phyloP scores from a whole-genome alignment of 2,329 filamentous ascomycete species.

The Dactylellina sp. region DNA sequence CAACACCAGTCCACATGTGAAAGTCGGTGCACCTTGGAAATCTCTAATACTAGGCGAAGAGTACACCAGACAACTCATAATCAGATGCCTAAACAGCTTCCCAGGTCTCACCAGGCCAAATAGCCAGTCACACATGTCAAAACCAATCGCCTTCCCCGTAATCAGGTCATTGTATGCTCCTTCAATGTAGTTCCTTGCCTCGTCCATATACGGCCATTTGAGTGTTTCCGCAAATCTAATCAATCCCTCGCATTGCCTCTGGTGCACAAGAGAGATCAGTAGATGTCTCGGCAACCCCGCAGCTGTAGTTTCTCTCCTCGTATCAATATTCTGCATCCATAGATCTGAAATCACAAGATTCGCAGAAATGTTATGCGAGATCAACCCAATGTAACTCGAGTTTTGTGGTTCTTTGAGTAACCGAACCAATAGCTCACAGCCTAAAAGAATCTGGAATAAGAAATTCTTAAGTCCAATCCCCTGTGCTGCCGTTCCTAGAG shows the following conservation, averaged over 20 bases:
- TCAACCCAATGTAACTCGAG: conserved; percentile 36
- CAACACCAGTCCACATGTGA: conserved; percentile 43
- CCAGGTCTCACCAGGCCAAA: conserved; percentile 53
- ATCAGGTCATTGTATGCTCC: conserved; percentile 52
- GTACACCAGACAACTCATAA: conserved; percentile 52
- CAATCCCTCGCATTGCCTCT: conserved; percentile 52
- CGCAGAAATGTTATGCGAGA: conserved; percentile 52
- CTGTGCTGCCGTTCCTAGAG: conserved; percentile 43
- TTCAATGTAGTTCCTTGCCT: conserved; percentile 54
- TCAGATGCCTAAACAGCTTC: conserved; percentile 48
- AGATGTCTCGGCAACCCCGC: conserved; percentile 41
- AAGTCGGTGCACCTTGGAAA: conserved; percentile 44
- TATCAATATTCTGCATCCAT: conserved; percentile 56
- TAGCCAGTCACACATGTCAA: conserved; percentile 56
- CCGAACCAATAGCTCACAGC: conserved; percentile 46
- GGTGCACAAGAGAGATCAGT: conserved; percentile 50
- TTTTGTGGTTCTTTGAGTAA: conserved; percentile 41
- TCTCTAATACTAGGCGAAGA: conserved; percentile 49
- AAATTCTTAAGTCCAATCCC: conserved; percentile 51
- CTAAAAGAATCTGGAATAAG: conserved; percentile 46
- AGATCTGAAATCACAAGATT: conserved; percentile 48
- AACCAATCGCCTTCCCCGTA: conserved; percentile 46
- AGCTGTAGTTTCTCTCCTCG: conserved; percentile 38
- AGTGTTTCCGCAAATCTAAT: conserved; percentile 55
- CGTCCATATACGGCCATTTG: conserved; percentile 53